A percentile compares a stretch with the other conserved stretches of the same genome.
phyloP scores from a whole-genome alignment of 2,329 filamentous ascomycete genomes.

The Rhynchosporium agropyri region DNA sequence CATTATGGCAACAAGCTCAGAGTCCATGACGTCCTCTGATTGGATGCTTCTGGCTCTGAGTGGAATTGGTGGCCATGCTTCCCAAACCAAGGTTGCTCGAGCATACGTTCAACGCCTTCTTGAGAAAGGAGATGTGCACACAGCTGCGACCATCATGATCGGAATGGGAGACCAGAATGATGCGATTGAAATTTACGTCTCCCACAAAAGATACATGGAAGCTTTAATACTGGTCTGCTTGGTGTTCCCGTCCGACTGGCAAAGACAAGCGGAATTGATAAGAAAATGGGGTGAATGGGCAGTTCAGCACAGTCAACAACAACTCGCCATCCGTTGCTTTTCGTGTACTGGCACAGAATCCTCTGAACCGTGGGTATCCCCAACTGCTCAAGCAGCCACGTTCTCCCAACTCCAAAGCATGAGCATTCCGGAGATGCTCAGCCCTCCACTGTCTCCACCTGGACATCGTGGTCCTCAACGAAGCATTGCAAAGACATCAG shows the following conservation, averaged over 20 bases:
- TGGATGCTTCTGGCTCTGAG: slow-evolving; percentile 97
- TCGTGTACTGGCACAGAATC: slow-evolving; percentile 87
- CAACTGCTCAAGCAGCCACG: slow-evolving; percentile 68
- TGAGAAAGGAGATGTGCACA: slow-evolving; percentile 87
- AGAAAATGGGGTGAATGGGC: slow-evolving; percentile 95
- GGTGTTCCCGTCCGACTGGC: slow-evolving; percentile 83
- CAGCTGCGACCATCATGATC: slow-evolving; percentile 88
- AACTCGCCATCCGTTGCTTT: slow-evolving; percentile 89
- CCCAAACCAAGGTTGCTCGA: slow-evolving; percentile 87
- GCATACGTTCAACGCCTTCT: slow-evolving; percentile 89
- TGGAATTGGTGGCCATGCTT: slow-evolving; percentile 75
- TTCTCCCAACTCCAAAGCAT: slow-evolving; percentile 60
- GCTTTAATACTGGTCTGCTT: slow-evolving; percentile 86
- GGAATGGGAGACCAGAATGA: slow-evolving; percentile 92
- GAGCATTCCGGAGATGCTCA: slow-evolving; percentile 63
- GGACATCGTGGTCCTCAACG: slow-evolving; percentile 61
- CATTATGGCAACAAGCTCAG: slow-evolving; percentile 75
- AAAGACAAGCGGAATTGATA: slow-evolving; percentile 83
- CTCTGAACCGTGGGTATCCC: slow-evolving; percentile 84
- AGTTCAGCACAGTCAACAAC: slow-evolving; percentile 82
- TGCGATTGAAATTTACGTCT: slow-evolving; percentile 94
- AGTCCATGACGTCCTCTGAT: slow-evolving; percentile 89
- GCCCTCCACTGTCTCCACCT: slow-evolving; percentile 75
- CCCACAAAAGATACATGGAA: slow-evolving; percentile 89
- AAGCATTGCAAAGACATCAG: slow-evolving; percentile 75